These are phyloP conservation scores for Acer yangbiense DNA, from an alignment of 345 rosid genomes.

Conservation along the genomic window DNA sequence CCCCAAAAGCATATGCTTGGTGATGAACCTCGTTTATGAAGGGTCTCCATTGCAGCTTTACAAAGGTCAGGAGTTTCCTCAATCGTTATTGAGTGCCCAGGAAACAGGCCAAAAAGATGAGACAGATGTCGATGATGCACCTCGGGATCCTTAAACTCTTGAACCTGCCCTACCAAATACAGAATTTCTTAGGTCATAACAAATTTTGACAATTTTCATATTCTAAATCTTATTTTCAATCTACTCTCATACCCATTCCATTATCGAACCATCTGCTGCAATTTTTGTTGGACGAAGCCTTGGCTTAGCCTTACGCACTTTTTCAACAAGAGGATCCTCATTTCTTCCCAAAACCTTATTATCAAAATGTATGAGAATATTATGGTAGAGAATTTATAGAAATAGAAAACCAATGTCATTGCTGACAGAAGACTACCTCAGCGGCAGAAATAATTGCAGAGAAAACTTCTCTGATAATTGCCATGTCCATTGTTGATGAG, in stretches of 20 bases:
- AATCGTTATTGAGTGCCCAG: conserved; percentile 80
- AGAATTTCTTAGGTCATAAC: conserved; percentile 8
- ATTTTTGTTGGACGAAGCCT: conserved; percentile 73
- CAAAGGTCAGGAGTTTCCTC: conserved; percentile 74
- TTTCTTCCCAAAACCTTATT: conserved; percentile 63
- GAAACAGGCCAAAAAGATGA: conserved; percentile 90
- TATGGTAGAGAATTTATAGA: conserved; percentile 8
- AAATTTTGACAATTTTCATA: conserved; percentile 6
- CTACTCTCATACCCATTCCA: conserved; percentile 78
- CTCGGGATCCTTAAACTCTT: conserved; percentile 85
- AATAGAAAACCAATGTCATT: conserved; percentile 1
- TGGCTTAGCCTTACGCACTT: conserved; percentile 60
- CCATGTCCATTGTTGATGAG: conserved; percentile 96
- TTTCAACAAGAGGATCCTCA: conserved; percentile 53
- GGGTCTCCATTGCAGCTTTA: conserved; percentile 70
- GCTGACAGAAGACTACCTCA: conserved; percentile 47
- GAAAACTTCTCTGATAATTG: conserved; percentile 78
- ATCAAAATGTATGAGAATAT: not conserved
- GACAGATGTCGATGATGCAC: conserved; percentile 83
- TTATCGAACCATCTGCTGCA: conserved; percentile 81
- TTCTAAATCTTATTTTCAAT: not conserved
- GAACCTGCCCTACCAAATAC: conserved; percentile 42
- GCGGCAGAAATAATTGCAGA: conserved; percentile 70
- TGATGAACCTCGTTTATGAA: conserved; percentile 69
- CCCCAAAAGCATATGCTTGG: not conserved